Conservation (phyloP, 2,329 filamentous ascomycete genomes). For the Beauveria scarabaeidicola region DNA sequence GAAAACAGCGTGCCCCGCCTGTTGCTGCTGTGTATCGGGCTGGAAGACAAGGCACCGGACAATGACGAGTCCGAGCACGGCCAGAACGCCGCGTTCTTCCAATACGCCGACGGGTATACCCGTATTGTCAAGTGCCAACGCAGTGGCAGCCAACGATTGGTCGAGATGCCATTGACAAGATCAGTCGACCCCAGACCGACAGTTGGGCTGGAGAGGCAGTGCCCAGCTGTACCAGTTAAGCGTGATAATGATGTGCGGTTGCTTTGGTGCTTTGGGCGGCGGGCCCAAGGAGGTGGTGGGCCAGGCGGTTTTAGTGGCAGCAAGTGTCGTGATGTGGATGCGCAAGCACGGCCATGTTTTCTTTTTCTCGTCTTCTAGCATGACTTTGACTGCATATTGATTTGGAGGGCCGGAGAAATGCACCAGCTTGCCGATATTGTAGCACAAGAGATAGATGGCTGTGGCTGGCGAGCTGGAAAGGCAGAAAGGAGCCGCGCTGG, state of each 20-base stretch:
- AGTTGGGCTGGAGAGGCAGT: not conserved
- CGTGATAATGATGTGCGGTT: not conserved
- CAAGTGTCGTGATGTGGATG: not conserved
- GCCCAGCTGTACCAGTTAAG: not conserved
- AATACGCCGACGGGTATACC: not conserved
- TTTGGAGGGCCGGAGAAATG: not conserved
- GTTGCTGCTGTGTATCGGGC: not conserved
- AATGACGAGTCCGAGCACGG: not conserved
- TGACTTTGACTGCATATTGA: not conserved
- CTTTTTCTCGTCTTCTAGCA: not conserved
- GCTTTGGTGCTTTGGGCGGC: not conserved
- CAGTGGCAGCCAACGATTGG: not conserved
- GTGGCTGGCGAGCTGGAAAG: not conserved
- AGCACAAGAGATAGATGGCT: not conserved
- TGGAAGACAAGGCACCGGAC: not conserved
- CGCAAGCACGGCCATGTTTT: slow-evolving; percentile 3
- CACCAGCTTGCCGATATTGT: not conserved
- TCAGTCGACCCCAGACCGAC: not conserved
- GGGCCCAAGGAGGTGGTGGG: not conserved
- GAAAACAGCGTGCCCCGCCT: not conserved
- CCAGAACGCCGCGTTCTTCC: too few relatives aligned
- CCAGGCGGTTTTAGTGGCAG: not conserved
- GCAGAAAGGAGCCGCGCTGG: not conserved
- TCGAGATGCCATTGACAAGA: not conserved
- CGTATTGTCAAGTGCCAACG: not conserved